A percentile compares a stretch with the other conserved stretches of the same genome.
These are phyloP conservation scores for Trichosporon coremiiforme DNA, from an alignment of 1,284 basidiomycete genomes.

Conservation along the genomic window DNA sequence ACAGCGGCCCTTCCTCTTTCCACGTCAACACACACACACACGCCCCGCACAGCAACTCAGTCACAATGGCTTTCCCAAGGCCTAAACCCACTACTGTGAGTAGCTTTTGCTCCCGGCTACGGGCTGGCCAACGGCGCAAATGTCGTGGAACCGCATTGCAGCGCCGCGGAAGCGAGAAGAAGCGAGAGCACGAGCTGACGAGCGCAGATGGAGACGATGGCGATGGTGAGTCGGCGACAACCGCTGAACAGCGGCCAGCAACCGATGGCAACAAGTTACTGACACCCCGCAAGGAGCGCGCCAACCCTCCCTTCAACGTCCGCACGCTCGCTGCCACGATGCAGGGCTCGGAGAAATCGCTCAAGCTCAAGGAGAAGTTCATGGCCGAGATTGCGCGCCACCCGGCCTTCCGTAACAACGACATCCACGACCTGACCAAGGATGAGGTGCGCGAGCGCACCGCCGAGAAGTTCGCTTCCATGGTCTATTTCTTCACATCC, in stretches of 20 bases:
- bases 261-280: background rate
- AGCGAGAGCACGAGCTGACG: constrained; percentile 15
- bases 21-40: background rate
- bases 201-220: constrained; percentile 55
- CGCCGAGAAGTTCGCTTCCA: constrained; percentile 58
- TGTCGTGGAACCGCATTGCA: constrained; percentile 1
- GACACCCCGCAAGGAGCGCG: constrained; percentile 53
- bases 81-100: constrained; percentile 55
- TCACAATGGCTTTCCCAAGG: constrained; percentile 52
- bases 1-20: background rate
- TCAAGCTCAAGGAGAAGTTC: constrained; percentile 57
- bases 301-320: constrained; percentile 60
- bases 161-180: background rate
- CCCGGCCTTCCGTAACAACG: constrained; percentile 60
- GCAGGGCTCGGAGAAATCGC: constrained; percentile 54
- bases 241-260: background rate
- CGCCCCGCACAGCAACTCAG: background rate
- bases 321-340: constrained; percentile 54
- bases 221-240: constrained; percentile 42
- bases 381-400: constrained; percentile 61
- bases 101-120: constrained; percentile 5
- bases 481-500: constrained; percentile 59
- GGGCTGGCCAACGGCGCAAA: background rate
- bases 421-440: constrained; percentile 63
- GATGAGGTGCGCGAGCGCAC: constrained; percentile 60